These are phyloP conservation scores for Aspergillus calidoustus DNA, from an alignment of 2,329 filamentous ascomycete genomes.

Conservation along the genomic window DNA sequence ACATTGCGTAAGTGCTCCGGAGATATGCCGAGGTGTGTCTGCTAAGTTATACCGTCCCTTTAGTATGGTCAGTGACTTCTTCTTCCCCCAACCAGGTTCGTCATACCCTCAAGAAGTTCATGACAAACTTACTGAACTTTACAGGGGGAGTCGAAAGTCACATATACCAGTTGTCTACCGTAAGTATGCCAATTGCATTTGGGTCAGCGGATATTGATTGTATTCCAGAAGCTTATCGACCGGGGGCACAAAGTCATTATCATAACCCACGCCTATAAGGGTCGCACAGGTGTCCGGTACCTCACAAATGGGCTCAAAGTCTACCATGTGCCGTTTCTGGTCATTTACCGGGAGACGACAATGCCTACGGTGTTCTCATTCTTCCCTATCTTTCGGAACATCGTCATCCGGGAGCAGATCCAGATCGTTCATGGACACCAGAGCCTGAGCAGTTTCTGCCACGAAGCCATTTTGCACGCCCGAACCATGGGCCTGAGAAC, in stretches of 20 bases:
- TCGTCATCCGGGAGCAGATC: slow-evolving; percentile 90
- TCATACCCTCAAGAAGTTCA: neutral
- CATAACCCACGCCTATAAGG: slow-evolving; percentile 93
- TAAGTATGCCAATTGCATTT: slow-evolving; percentile 36
- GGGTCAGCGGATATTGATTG: slow-evolving; percentile 15
- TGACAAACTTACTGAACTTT: slow-evolving; percentile 19
- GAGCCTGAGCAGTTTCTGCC: slow-evolving; percentile 88
- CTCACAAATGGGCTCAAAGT: slow-evolving; percentile 98
- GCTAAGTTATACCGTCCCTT: slow-evolving; percentile 27
- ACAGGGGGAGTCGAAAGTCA: slow-evolving; percentile 90
- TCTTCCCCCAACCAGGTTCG: slow-evolving; percentile 88
- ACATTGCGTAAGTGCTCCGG: slow-evolving; percentile 63
- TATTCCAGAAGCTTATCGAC: slow-evolving; percentile 80
- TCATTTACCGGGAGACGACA: slow-evolving; percentile 91
- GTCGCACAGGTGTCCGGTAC: slow-evolving; percentile 88
- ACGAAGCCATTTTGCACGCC: slow-evolving; percentile 92
- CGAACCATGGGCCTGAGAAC: slow-evolving; percentile 95
- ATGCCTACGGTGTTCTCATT: slow-evolving; percentile 98
- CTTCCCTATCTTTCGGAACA: slow-evolving; percentile 96
- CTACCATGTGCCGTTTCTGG: slow-evolving; percentile 94
- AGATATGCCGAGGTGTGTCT: slow-evolving; percentile 21
- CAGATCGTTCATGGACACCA: slow-evolving; percentile 98
- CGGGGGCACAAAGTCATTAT: slow-evolving; percentile 97
- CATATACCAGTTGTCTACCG: slow-evolving; percentile 93
- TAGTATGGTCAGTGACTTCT: slow-evolving; percentile 98